Conservation (phyloP, 352 stramenopile genomes). For the Phytophthora fragariaefolia region DNA sequence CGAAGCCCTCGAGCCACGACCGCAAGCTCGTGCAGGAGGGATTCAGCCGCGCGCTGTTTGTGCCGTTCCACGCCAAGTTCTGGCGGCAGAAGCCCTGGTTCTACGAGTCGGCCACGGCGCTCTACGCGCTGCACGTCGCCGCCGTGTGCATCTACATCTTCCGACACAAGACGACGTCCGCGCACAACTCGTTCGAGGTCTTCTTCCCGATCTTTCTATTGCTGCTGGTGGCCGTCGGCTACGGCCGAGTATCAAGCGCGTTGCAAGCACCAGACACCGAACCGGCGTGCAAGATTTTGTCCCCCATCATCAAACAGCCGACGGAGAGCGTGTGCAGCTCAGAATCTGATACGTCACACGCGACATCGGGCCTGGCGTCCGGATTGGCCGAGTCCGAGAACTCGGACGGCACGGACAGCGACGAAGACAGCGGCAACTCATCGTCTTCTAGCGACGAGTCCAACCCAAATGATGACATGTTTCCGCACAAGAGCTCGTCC, state of each 20-base stretch:
- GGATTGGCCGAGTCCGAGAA: constrained; percentile 80
- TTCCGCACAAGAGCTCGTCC: constrained; percentile 36
- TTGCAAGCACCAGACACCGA: constrained; percentile 68
- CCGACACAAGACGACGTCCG: constrained; percentile 45
- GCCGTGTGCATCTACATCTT: constrained; percentile 64
- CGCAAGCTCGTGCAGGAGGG: constrained; percentile 81
- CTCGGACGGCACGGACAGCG: constrained; percentile 78
- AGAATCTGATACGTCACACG: constrained; percentile 32
- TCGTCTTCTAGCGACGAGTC: constrained; percentile 78
- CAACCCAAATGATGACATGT: constrained; percentile 50
- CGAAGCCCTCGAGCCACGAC: constrained; percentile 84
- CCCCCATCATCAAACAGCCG: constrained; percentile 47
- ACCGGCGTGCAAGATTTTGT: constrained; percentile 63
- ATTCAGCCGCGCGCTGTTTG: constrained; percentile 67
- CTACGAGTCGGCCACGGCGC: constrained; percentile 60
- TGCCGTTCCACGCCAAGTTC: constrained; percentile 76
- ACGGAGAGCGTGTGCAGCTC: constrained; percentile 20
- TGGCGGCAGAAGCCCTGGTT: constrained; percentile 81
- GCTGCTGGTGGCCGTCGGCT: constrained; percentile 73
- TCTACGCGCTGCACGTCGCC: constrained; percentile 64
- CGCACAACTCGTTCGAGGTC: constrained; percentile 76
- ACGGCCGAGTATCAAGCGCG: constrained; percentile 77
- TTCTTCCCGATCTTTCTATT: constrained; percentile 64
- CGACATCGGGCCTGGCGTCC: constrained; percentile 53
- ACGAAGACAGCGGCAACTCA: constrained; percentile 78